These are phyloP conservation scores for Xylariaceae sp. DNA, from an alignment of 2,329 filamentous ascomycete species.

Conservation along the genomic window DNA sequence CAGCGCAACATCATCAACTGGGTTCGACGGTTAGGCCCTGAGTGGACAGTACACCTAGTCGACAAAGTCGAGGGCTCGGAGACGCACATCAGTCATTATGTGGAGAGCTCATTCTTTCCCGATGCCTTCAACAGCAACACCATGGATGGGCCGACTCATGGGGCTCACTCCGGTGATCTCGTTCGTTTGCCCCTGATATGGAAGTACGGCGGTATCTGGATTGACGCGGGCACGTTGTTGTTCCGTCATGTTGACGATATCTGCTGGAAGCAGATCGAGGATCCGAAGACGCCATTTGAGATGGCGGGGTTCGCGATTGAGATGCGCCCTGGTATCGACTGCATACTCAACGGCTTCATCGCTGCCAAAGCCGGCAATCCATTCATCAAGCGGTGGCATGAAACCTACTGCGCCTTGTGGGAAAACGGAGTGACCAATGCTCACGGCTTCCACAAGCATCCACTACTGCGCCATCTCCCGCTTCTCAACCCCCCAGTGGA, in stretches of 20 bases:
- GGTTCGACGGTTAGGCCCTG: conserved; percentile 35
- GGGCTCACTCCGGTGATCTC: conserved; percentile 46
- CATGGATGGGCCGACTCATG: conserved; percentile 43
- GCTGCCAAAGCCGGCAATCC: conserved; percentile 39
- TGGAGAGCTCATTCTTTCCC: conserved; percentile 36
- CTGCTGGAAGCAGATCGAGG: conserved; percentile 41
- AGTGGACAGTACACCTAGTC: conserved; percentile 41
- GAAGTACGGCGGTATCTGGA: conserved; percentile 42
- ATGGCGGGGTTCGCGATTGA: conserved; percentile 30
- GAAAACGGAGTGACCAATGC: conserved; percentile 29
- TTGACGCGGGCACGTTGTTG: conserved; percentile 42
- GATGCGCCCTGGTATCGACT: conserved; percentile 25
- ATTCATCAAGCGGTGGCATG: conserved; percentile 44
- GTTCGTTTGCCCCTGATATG: conserved; percentile 42
- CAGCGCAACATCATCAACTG: conserved; percentile 38
- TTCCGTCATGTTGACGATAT: conserved; percentile 41
- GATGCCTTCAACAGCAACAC: conserved; percentile 40
- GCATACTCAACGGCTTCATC: conserved; percentile 42
- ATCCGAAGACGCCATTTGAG: conserved; percentile 36
- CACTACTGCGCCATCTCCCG: conserved; percentile 29
- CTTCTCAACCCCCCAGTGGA: conserved; percentile 24
- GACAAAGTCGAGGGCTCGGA: conserved; percentile 36
- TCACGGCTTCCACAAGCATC: conserved; percentile 33
- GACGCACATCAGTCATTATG: conserved; percentile 36
- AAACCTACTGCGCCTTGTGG: conserved; percentile 37